phyloP scores from a whole-genome alignment of 2,329 filamentous ascomycete species.

The Neofusicoccum sp. region DNA sequence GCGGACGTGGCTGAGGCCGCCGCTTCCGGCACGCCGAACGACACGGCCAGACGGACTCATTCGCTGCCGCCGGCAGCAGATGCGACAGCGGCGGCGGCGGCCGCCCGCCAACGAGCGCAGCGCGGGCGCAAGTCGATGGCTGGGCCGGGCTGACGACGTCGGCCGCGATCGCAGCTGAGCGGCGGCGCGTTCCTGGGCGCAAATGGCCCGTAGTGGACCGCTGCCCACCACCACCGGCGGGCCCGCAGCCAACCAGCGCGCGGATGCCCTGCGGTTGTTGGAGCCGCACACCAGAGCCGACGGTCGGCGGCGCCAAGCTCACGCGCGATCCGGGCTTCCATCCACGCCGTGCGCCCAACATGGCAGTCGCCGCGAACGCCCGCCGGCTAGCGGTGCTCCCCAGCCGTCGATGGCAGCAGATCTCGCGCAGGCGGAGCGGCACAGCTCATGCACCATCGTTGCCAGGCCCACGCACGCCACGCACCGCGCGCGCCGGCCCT shows the following conservation, averaged over 20 bases:
- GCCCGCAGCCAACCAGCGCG: not conserved
- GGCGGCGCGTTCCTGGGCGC: not conserved
- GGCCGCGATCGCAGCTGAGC: no score
- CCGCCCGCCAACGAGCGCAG: not conserved
- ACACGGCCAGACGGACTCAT: not conserved
- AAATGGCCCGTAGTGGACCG: not conserved
- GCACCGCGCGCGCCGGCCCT: not conserved
- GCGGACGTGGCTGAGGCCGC: not conserved
- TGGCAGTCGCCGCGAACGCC: not conserved
- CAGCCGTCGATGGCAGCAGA: not conserved
- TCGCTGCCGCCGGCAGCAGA: not conserved
- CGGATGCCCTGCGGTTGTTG: not conserved
- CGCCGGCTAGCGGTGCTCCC: not conserved
- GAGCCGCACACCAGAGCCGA: slow-evolving; percentile 1
- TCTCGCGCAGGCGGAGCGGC: not conserved
- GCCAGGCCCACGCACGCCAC: not conserved
- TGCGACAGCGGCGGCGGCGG: not conserved
- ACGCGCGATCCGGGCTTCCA: not conserved
- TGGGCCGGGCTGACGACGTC: not conserved
- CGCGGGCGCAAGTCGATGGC: not conserved
- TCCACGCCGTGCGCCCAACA: not conserved
- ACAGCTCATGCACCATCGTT: not conserved
- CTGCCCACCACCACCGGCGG: not conserved
- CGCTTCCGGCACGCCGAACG: not conserved
- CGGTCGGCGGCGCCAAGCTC: not conserved